Evolutionary conservation across 345 rosid species (phyloP).

Genomic region (Linum usitatissimum): DNA sequence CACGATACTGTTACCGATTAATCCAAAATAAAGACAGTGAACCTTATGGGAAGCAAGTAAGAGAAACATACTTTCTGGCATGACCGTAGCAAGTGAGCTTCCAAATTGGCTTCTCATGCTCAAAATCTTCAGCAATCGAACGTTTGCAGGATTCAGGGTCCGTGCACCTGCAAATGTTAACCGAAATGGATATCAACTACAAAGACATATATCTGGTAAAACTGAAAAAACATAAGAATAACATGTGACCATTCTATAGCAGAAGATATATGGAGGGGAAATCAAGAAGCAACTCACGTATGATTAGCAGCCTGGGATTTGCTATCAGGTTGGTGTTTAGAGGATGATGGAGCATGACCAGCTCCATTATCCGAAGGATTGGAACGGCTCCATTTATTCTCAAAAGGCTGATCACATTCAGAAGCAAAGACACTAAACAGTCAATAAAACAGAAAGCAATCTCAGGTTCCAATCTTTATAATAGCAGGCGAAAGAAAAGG

Average conservation of each 20-base stretch:
- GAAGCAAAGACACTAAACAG: neutral
- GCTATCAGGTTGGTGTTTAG: conserved; percentile 31
- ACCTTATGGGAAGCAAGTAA: neutral
- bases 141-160: conserved; percentile 70
- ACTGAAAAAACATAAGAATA: conserved; percentile 1
- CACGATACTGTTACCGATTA: too few species aligned
- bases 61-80: conserved; percentile 46
- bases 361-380: conserved; percentile 24
- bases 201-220: too few species aligned
- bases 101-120: conserved; percentile 80
- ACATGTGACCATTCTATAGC: too few species aligned
- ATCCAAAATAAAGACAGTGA: too few species aligned
- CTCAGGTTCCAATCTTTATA: too few species aligned
- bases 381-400: conserved; percentile 65
- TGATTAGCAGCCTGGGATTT: conserved; percentile 50
- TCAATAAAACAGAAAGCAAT: too few species aligned
- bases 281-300: conserved; percentile 29
- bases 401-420: conserved; percentile 36
- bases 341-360: conserved; percentile 25
- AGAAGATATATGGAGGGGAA: conserved; percentile 5
- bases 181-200: conserved; percentile 3
- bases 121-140: conserved; percentile 55
- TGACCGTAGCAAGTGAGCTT: conserved; percentile 85
- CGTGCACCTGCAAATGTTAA: conserved; percentile 51
- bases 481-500: neutral